Base-by-base conservation (phyloP, 257 asterid genomes). In the Fraxinus excelsior region DNA sequence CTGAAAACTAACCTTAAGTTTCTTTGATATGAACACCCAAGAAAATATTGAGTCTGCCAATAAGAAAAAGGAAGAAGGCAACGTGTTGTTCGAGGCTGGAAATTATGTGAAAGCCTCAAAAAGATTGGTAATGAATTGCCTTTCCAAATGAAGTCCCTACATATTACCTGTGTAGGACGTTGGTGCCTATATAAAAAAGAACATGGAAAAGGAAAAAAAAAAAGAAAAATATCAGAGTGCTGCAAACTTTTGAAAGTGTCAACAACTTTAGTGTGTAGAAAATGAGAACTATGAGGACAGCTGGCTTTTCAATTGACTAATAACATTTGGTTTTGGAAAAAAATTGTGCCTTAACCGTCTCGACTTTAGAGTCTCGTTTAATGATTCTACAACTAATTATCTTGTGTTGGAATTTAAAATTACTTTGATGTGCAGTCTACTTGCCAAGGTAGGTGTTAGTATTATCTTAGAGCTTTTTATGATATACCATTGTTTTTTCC, bases 401-500 rank as follows among this genome's bases (percentile, higher is more conserved):
- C n/a, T n/a, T n/a, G n/a, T n/a, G n/a, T n/a, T n/a, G n/a, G n/a
- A n/a, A n/a, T n/a, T n/a, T n/a, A n/a, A n/a, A n/a, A n/a, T n/a
- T n/a, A n/a, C n/a, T n/a, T 87, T 26, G 82, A 78, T 74, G 8
- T 56, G 21, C 79, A 79, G 12, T 83, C 90, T 4, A 91, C 94
- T 77, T 94, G 98, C 78, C 87, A 93, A 26, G 91, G 97, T 92
- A 38, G 74, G 95, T 85, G 23, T 46, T 12, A 1, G 11, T 56
- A 16, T 32, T 56, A 19, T 10, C 34, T 70, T 70, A 69, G 31
- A 51, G n/a, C 9, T 21, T 49, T 38, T 34, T 23, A 0, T 71
- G 70, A 64, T 42, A 75, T 67, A 31, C 10, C 25, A 18, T 40
- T 13, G 28, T 35, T 18, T 34, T 46, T 51, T 32, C 58, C 7